Evolutionary conservation across 192 early-diverging fungal species (phyloP).

Genomic region (Rhizoclosmatium globosum): DNA sequence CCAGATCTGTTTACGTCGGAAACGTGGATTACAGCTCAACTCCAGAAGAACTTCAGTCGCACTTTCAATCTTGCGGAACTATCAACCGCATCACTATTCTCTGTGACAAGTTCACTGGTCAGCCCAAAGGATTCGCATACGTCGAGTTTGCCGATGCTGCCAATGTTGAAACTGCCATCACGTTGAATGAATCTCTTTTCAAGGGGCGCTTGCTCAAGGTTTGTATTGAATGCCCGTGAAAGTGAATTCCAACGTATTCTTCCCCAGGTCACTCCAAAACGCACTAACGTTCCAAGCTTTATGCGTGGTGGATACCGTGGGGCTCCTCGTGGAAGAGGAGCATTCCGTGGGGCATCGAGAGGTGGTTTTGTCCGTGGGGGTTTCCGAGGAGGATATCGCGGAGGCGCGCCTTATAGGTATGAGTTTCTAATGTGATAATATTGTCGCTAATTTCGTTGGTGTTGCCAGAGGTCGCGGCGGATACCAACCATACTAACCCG

Average conservation of each 20-base stretch:
- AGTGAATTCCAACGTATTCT: neutral
- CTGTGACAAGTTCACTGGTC: constrained; percentile 91
- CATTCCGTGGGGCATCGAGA: constrained; percentile 27
- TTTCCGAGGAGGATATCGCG: constrained; percentile 26
- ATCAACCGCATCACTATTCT: constrained; percentile 97
- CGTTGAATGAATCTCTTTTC: constrained; percentile 88
- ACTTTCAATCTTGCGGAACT: constrained; percentile 93
- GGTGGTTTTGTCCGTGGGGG: constrained; percentile 41
- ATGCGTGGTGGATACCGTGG: constrained; percentile 78
- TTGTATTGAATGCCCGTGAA: neutral
- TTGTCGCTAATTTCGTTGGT: neutral
- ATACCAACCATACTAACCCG: constrained; percentile 47
- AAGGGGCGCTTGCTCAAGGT: constrained; percentile 88
- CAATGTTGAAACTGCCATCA: constrained; percentile 82
- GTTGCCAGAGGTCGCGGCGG: constrained; percentile 47
- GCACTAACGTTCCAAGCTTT: constrained; percentile 94
- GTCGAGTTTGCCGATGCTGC: constrained; percentile 92
- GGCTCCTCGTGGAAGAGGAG: constrained; percentile 71
- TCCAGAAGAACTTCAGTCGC: constrained; percentile 93
- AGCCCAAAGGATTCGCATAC: constrained; percentile 80
- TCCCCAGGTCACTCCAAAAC: constrained; percentile 82
- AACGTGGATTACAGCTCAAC: constrained; percentile 96
- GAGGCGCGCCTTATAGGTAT: constrained; percentile 26
- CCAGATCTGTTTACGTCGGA: constrained; percentile 92
- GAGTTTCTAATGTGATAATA: neutral